Evolutionary conservation across 2,329 filamentous ascomycete species (phyloP).

Genomic region (Botrytis elliptica): DNA sequence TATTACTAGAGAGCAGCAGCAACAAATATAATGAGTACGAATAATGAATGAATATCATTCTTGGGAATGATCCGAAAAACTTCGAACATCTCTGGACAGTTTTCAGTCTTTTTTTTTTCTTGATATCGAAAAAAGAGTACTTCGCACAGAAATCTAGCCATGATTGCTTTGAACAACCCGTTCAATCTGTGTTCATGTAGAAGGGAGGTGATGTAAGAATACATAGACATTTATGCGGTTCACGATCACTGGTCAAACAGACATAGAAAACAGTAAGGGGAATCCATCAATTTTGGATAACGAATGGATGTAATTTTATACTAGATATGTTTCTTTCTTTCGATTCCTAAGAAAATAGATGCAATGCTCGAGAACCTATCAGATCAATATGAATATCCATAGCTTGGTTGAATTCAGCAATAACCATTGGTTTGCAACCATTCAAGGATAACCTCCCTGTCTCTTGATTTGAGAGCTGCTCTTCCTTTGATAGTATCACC

Average conservation of each 20-base stretch:
- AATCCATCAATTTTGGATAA: neutral
- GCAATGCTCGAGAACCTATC: neutral
- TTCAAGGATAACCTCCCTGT: conserved; percentile 69
- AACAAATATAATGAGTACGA: too few species aligned
- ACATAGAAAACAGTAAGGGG: too few species aligned
- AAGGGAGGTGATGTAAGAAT: neutral
- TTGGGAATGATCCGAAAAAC: neutral
- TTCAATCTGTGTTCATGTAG: neutral
- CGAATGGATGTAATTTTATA: neutral
- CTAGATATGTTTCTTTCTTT: neutral
- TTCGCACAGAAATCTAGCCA: neutral
- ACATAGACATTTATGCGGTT: neutral
- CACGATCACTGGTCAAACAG: neutral
- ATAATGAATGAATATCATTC: neutral
- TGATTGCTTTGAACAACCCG: neutral
- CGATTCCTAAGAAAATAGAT: neutral
- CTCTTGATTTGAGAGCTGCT: conserved; percentile 77
- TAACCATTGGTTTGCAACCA: conserved; percentile 71
- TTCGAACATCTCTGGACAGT: neutral
- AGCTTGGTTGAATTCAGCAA: conserved; percentile 21
- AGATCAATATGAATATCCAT: neutral
- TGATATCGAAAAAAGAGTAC: neutral
- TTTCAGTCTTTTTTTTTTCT: neutral
- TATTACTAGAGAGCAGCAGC: too few species aligned
- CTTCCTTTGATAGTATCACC: conserved; percentile 82